Evolutionary conservation across 768 basidiomycete genomes (phyloP), one percentile per base, ranked within the genome.

Genomic region (Tylopilus subfusipes): DNA sequence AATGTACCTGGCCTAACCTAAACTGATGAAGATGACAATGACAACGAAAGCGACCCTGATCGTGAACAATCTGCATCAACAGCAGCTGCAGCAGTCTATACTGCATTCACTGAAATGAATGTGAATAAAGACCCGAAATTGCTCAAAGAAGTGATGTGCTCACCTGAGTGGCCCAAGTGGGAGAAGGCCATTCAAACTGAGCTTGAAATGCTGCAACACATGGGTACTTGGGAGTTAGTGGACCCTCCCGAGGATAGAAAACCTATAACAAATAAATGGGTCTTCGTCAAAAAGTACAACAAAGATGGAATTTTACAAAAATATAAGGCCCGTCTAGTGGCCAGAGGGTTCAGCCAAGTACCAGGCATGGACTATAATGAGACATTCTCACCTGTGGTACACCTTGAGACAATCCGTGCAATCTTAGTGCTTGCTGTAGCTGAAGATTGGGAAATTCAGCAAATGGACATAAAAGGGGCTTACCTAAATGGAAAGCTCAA

Each of bases 181-280:
- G 48, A 39, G 8, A 49, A 40, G 5, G 60, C 57, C 0, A 46
- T 59, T 0, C 11, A 47, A 16, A 40, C 42, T 0, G 44, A 61
- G 13, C 45, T 59, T 0, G 31, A 54, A 0, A 55, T 30, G 2
- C 40, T 61, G 0, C 2, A 12, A 4, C 1, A 38, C 0, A 61
- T 59, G 52, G 52, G 54, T 0, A 61, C 56, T 0, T 76, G 69
- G 63, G 53, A 60, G 22, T 4, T 70, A 0, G 59, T 52, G 0
- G 59, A 73, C 3, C 46, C 67, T 30, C 73, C 71, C 0, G 19
- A 52, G 0, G 62, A 56, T 4, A 4, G 61, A 9, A 68, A 68
- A 3, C 49, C 67, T 0, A 56, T 78, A 0, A 60, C 56, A 2
- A 67, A 65, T 31, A 66, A 64, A 52, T 73, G 70, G 73, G 69